phyloP scores from a whole-genome alignment of 257 asterid genomes.

The Nicotiana tomentosiformis region DNA sequence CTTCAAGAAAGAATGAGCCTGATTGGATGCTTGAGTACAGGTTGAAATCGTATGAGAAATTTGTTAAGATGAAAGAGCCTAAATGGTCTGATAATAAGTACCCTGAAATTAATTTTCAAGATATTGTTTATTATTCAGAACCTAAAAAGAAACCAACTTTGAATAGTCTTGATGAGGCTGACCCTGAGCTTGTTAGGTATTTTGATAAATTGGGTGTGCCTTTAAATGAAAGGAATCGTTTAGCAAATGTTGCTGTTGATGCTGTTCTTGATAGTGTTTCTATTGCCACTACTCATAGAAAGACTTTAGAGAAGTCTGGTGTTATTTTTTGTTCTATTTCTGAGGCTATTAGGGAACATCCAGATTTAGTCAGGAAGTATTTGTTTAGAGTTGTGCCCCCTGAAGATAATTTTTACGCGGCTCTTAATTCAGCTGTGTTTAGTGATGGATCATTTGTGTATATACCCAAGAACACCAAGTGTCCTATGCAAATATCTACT shows the following conservation, averaged over 20 bases:
- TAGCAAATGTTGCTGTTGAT: conserved; percentile 95
- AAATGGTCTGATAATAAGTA: conserved; percentile 85
- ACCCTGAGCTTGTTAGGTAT: conserved; percentile 73
- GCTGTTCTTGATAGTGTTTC: conserved; percentile 93
- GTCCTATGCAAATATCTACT: conserved; percentile 95
- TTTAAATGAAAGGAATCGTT: conserved; percentile 71
- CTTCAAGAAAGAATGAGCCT: conserved; percentile 60
- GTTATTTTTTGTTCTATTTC: conserved; percentile 94
- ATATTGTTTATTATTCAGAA: conserved; percentile 73
- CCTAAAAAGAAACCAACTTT: conserved; percentile 87
- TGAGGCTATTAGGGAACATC: conserved; percentile 81
- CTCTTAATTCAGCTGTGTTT: conserved; percentile 85
- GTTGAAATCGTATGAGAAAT: conserved; percentile 65
- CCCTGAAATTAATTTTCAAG: conserved; percentile 69
- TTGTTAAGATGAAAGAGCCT: conserved; percentile 69
- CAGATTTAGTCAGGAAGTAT: conserved; percentile 69
- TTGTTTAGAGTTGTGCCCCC: conserved; percentile 81
- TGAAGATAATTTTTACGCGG: conserved; percentile 81
- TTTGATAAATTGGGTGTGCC: conserved; percentile 88
- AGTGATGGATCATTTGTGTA: conserved; percentile 98
- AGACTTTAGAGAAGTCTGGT: conserved; percentile 75
- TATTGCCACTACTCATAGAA: conserved; percentile 86
- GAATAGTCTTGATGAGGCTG: conserved; percentile 85
- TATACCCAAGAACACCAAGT: conserved; percentile 70
- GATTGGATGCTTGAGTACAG: conserved; percentile 91